These are phyloP conservation scores for Chlorella vulgaris DNA, from an alignment of 139 green algal species.

Conservation along the genomic window DNA sequence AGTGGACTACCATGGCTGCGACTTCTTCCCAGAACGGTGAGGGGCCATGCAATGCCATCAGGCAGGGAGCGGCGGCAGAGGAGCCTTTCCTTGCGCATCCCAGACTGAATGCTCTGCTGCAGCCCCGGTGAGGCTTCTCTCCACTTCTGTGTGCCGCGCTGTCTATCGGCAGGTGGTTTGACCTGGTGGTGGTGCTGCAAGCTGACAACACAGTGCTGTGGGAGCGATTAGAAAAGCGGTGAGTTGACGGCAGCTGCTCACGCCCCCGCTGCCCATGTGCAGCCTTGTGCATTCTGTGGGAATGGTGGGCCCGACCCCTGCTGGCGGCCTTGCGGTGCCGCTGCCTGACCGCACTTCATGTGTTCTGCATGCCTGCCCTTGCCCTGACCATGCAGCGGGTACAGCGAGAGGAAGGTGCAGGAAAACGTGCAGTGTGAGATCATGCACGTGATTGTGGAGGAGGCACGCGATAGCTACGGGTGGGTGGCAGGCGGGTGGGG, in stretches of 20 bases:
- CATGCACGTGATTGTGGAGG: slow-evolving; percentile 96
- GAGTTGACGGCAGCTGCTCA: not conserved
- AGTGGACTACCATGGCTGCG: slow-evolving; percentile 96
- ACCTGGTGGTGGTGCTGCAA: slow-evolving; percentile 94
- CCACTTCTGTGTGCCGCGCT: too few species aligned
- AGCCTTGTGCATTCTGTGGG: too few species aligned
- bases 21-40: slow-evolving; percentile 98
- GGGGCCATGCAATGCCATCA: slow-evolving; percentile 80
- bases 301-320: too few species aligned
- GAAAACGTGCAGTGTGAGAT: slow-evolving; percentile 99
- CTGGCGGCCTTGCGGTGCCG: not conserved
- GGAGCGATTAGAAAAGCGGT: slow-evolving; percentile 81
- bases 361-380: too few species aligned
- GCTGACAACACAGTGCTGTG: slow-evolving; percentile 92
- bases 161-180: slow-evolving; percentile 92
- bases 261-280: not conserved
- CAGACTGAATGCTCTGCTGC: too few species aligned
- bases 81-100: too few species aligned
- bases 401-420: slow-evolving; percentile 85
- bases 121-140: too few species aligned
- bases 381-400: too few species aligned
- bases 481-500: slow-evolving; percentile 33
- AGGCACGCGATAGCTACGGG: slow-evolving; percentile 94
- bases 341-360: not conserved
- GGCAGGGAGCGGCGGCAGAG: not conserved